These are phyloP conservation scores for Lodderomyces oxycetoniae DNA, from an alignment of 1,139 yeast species.

Conservation along the genomic window DNA sequence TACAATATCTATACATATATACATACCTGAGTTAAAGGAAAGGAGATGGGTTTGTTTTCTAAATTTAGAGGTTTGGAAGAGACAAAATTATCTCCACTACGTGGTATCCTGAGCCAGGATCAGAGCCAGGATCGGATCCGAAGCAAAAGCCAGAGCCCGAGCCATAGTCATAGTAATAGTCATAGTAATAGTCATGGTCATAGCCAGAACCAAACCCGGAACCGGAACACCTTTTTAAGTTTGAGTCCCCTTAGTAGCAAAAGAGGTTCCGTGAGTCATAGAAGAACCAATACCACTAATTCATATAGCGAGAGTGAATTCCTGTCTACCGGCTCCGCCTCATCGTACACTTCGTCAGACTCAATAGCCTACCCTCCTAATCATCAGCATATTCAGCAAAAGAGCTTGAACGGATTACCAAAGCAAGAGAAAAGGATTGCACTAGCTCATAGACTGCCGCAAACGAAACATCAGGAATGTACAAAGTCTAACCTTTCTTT, in stretches of 20 bases:
- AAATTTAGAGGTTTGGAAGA: slow-evolving; percentile 1
- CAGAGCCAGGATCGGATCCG: not conserved
- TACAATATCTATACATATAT: not conserved
- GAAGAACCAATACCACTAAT: slow-evolving; percentile 9
- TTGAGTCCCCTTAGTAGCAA: no score
- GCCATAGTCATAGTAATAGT: not conserved
- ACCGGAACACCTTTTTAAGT: no score
- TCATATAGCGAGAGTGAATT: slow-evolving; percentile 31
- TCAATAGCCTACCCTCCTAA: slow-evolving; percentile 12
- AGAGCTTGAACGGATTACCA: no score
- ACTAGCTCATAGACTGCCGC: not conserved
- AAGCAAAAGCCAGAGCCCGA: not conserved
- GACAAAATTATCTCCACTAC: no score
- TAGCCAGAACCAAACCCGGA: no score
- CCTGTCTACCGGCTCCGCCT: slow-evolving; percentile 30
- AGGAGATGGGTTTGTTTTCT: slow-evolving; percentile 1
- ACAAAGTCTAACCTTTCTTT: no score
- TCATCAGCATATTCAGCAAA: slow-evolving; percentile 4
- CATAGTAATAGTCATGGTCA: not conserved
- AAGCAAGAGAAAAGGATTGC: slow-evolving; percentile 7
- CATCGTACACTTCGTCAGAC: slow-evolving; percentile 32
- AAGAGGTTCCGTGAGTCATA: no score
- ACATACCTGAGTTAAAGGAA: no score
- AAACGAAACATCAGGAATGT: no score
- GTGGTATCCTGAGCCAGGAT: no score